Evolutionary conservation across 2,329 filamentous ascomycete genomes (phyloP), one percentile per base, ranked within the genome.

Genomic region (Fusarium sp.): DNA sequence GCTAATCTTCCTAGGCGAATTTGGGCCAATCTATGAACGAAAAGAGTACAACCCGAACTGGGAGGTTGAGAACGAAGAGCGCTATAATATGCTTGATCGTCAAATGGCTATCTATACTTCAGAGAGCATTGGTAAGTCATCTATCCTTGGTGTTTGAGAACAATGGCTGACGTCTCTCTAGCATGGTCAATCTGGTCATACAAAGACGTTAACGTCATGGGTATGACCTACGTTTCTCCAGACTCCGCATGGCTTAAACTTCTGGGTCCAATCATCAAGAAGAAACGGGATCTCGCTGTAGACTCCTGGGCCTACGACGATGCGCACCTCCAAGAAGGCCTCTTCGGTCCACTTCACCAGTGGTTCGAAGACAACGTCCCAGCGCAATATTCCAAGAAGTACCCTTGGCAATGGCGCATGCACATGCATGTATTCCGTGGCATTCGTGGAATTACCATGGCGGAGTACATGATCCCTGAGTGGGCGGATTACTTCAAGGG

Each of bases 141-240:
- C 7, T 4, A 4, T 7, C 7, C 13, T 4, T 11, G 9, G 2
- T 7, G 25, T n/a, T 5, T 0, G 1, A 3, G 16, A 78, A 4
- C 5, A 4, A 4, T 21, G 2, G 5, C 45, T 64, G 10, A 67
- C 11, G 4, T 4, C 5, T 2, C 5, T 12, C 4, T 14, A 80
- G 59, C 85, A 46, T 90, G 87, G 88, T 84, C 79, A 16, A 90
- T 90, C 68, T 88, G 86, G 86, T 76, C 85, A 1, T 88, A 87
- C 75, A 88, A 88, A 73, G 85, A 88, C 66, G 82, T 88, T 57
- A 84, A 85, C 1, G 79, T 84, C 23, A 84, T 87, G 77, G 86
- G 85, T 5, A 87, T 88, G 84, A 80, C 85, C 0, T 82, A 86
- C 56, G 79, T 83, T 1, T 78, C 78, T 18, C 81, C 82, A 0